Conservation (phyloP, 345 rosid species). For the Bruguiera gymnorhiza region DNA sequence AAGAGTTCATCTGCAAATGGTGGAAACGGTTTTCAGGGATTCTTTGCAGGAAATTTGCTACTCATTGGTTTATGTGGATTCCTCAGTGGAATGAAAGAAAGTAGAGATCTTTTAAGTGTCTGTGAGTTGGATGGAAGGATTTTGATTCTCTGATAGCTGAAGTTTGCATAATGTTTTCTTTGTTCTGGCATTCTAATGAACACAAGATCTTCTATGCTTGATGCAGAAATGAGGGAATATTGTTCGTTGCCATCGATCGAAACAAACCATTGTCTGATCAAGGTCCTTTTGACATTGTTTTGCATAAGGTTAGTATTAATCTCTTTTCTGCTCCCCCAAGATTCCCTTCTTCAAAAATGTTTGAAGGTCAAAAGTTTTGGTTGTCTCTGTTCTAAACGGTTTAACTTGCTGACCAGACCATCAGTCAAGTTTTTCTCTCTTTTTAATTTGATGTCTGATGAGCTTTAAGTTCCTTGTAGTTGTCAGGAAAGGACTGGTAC, state of each 20-base stretch:
- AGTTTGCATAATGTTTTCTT: constrained; percentile 17
- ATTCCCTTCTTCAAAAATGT: too few relatives aligned
- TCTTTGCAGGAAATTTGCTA: neutral
- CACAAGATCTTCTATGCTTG: constrained; percentile 19
- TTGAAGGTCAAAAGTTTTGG: neutral
- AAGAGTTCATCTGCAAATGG: neutral
- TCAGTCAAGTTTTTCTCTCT: neutral
- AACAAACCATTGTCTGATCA: constrained; percentile 68
- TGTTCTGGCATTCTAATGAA: constrained; percentile 8
- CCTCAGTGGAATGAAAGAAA: neutral
- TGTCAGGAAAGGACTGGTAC: constrained; percentile 73
- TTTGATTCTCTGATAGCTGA: constrained; percentile 25
- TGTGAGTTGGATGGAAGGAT: constrained; percentile 13
- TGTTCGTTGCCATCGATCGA: constrained; percentile 68
- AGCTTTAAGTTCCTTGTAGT: constrained; percentile 41
- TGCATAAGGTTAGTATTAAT: constrained; percentile 73
- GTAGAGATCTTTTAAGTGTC: constrained; percentile 4
- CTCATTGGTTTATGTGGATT: neutral
- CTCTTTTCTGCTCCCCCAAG: neutral
- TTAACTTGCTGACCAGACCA: constrained; percentile 9
- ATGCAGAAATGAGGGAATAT: constrained; percentile 76
- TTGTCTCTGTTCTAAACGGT: neutral
- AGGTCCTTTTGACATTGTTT: constrained; percentile 87
- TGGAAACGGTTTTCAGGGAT: neutral
- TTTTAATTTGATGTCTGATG: constrained; percentile 28